Evolutionary conservation across 176 grass and related monocot genomes (phyloP), one percentile per base, ranked within the genome.

Genomic region (Ensete ventricosum): DNA sequence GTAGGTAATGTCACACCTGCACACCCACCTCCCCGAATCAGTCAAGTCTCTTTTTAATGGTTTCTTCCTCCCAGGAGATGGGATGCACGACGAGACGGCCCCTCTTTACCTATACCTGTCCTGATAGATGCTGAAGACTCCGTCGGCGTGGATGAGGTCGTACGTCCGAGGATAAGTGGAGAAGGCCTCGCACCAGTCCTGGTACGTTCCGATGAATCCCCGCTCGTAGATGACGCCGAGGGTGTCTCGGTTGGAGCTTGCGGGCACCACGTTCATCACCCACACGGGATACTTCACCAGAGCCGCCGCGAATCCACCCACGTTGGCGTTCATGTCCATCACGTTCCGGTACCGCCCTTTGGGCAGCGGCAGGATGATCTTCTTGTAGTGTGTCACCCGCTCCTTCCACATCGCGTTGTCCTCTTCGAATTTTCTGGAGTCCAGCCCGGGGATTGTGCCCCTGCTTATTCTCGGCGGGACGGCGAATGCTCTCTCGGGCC

Each of bases 111-210:
- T 21, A 68, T 65, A 93, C 93, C 93, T 97, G 88, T 97, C 90
- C 77, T 93, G 93, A 73, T 97, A 93, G 59, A 88, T 90, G 80
- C 93, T 93, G 79, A 97, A 93, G 52, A 97, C 67, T 58, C 86
- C 86, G 81, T 97, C 88, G 68, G 93, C 93, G 20, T 97, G 93
- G 78, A 97, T 14, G 59, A 97, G 86, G 79, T 97, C 93, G 51
- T 97, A 97, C 13, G 93, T 97, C 75, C 93, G 93, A n/a, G 93
- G 93, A 81, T 97, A 97, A 0, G 93, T 97, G 1, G 90, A 93
- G 79, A 97, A 97, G 26, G 90, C 93, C 81, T 97, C 90, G 16
- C 93, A 97, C 93, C 93, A 97, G 71, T 97, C 93, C 83, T 97
- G 93, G 75, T 93, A 93, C 2, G 93, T 97, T 70, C 93, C 93